A percentile compares a stretch with the other conserved stretches of the same genome.
phyloP scores from a whole-genome alignment of 495 filamentous ascomycete species.

The Xylaria palmicola region DNA sequence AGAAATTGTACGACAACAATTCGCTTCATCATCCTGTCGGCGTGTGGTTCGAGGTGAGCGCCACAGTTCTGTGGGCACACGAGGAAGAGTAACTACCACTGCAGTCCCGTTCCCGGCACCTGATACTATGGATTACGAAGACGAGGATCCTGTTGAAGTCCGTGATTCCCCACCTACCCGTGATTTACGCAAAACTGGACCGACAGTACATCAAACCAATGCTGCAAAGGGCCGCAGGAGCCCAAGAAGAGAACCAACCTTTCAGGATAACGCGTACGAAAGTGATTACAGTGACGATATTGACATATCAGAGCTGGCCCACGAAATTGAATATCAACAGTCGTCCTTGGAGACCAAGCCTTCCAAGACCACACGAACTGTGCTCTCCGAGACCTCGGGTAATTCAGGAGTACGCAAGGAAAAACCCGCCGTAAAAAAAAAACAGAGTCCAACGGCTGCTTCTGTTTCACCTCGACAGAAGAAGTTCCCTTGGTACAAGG shows the following conservation, averaged over 20 bases:
- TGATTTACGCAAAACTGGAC: slow-evolving; percentile 26
- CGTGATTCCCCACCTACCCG: slow-evolving; percentile 17
- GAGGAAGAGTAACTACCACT: neutral
- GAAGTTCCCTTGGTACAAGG: slow-evolving; percentile 73
- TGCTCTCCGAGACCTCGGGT: slow-evolving; percentile 38
- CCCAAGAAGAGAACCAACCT: slow-evolving; percentile 15
- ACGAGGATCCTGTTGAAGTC: slow-evolving; percentile 40
- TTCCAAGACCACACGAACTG: slow-evolving; percentile 25
- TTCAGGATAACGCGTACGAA: slow-evolving; percentile 53
- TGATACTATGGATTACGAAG: slow-evolving; percentile 29
- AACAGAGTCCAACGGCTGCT: slow-evolving; percentile 15
- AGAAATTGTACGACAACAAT: neutral
- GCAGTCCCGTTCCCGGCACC: neutral
- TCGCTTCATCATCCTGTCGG: neutral
- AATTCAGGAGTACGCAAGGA: slow-evolving; percentile 32
- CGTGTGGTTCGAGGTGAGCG: neutral
- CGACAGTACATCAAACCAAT: slow-evolving; percentile 28
- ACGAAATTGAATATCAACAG: slow-evolving; percentile 53
- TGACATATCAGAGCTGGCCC: slow-evolving; percentile 63
- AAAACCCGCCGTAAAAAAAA: slow-evolving; percentile 29
- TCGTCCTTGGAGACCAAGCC: slow-evolving; percentile 26
- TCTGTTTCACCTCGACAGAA: slow-evolving; percentile 41
- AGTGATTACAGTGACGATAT: slow-evolving; percentile 67
- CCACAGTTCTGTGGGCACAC: neutral
- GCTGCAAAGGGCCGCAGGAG: slow-evolving; percentile 18